Conservation (phyloP, 352 stramenopile genomes). For the Globisporangium radiosum region DNA sequence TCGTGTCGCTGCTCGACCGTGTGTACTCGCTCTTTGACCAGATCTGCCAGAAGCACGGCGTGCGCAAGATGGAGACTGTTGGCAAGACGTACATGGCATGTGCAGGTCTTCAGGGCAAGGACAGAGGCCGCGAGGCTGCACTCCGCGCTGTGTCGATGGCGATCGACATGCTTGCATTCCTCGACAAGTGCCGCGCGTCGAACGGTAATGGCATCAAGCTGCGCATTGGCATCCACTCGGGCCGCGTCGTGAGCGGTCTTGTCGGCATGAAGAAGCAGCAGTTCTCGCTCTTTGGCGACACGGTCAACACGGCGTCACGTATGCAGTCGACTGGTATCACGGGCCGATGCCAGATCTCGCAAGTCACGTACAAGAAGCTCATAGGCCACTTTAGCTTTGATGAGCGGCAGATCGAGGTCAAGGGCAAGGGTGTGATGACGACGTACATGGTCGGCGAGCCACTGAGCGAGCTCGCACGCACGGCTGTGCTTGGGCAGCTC, state of each 20-base stretch:
- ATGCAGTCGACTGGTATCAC: conserved; percentile 88
- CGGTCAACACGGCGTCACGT: conserved; percentile 84
- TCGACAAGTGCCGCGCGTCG: conserved; percentile 64
- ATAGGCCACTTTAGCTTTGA: conserved; percentile 70
- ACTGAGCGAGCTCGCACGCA: conserved; percentile 48
- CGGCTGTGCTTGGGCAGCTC: conserved; percentile 51
- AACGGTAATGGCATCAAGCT: conserved; percentile 86
- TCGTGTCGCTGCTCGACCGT: conserved; percentile 84
- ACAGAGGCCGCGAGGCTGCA: conserved; percentile 65
- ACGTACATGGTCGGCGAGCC: conserved; percentile 79
- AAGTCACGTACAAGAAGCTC: conserved; percentile 81
- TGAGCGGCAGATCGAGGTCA: conserved; percentile 75
- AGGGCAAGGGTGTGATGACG: conserved; percentile 82
- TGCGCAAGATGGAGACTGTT: conserved; percentile 92
- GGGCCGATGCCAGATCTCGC: conserved; percentile 71
- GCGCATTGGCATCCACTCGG: conserved; percentile 88
- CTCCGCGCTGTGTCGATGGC: conserved; percentile 71
- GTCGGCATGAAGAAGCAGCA: conserved; percentile 91
- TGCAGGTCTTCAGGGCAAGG: conserved; percentile 77
- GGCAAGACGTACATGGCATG: conserved; percentile 90
- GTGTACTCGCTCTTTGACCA: conserved; percentile 92
- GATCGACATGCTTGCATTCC: conserved; percentile 62
- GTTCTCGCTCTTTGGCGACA: conserved; percentile 93
- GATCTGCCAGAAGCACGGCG: conserved; percentile 86
- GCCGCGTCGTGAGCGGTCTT: conserved; percentile 81